A percentile compares a stretch with the other conserved stretches of the same genome.
Evolutionary conservation across 2,329 filamentous ascomycete genomes (phyloP).

Genomic region (Nemania bipapillata): DNA sequence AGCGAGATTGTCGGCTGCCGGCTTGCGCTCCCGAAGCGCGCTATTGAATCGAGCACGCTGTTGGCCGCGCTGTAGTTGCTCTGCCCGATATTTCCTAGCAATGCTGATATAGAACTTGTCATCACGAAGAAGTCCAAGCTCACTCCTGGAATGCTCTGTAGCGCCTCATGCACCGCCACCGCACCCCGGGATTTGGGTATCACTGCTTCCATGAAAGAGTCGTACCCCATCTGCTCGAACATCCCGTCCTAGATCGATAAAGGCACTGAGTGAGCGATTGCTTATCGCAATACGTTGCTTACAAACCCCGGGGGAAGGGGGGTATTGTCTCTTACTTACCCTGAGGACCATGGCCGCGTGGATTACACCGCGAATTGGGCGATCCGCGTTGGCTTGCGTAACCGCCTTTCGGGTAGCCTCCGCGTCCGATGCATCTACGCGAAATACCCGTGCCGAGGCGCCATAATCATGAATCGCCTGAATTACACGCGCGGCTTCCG

Average conservation of each 20-base stretch:
- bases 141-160: conserved; percentile 18
- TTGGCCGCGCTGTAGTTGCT: conserved; percentile 44
- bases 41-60: conserved; percentile 42
- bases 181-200: conserved; percentile 40
- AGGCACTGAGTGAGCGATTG: too few relatives aligned
- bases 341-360: conserved; percentile 46
- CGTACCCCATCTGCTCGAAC: conserved; percentile 37
- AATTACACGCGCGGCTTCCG: too few relatives aligned
- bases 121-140: conserved; percentile 44
- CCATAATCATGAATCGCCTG: too few relatives aligned
- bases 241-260: conserved; percentile 34
- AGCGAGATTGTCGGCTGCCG: conserved; percentile 38
- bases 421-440: conserved; percentile 31
- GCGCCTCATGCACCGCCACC: conserved; percentile 30
- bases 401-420: too few relatives aligned
- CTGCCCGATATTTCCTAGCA: conserved; percentile 40
- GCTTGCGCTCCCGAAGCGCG: too few relatives aligned
- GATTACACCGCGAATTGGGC: conserved; percentile 43
- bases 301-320: neutral
- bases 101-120: conserved; percentile 44
- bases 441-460: conserved; percentile 29
- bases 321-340: conserved; percentile 22
- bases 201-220: conserved; percentile 18
- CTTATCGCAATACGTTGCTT: too few relatives aligned
- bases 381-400: too few relatives aligned